These are phyloP conservation scores for Penicillium arizonense DNA, from an alignment of 495 filamentous ascomycete species.

Conservation along the genomic window DNA sequence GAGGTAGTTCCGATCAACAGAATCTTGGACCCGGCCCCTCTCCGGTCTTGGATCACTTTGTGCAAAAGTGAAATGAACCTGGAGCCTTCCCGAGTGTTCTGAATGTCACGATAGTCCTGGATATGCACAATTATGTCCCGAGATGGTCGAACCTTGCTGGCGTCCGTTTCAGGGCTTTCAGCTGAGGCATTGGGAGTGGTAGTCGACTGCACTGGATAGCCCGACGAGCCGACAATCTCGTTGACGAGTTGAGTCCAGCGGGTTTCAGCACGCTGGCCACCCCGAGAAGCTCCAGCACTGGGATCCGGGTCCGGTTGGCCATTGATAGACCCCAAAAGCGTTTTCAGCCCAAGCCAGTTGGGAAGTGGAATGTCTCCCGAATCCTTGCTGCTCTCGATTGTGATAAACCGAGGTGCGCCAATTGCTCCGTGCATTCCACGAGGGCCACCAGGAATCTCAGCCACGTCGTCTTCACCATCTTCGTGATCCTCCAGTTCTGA, in stretches of 20 bases:
- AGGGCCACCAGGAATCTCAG: constrained; percentile 23
- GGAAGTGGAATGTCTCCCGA: constrained; percentile 35
- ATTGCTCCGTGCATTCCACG: constrained; percentile 20
- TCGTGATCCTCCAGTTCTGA: constrained; percentile 37
- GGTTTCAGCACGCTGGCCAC: constrained; percentile 21
- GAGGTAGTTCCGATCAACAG: constrained; percentile 72
- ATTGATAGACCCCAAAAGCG: constrained; percentile 38
- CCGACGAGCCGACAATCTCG: constrained; percentile 31
- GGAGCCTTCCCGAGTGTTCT: constrained; percentile 58
- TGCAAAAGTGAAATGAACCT: constrained; percentile 64
- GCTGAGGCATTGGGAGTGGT: constrained; percentile 8
- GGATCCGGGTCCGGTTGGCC: constrained; percentile 25
- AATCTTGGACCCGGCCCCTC: constrained; percentile 65
- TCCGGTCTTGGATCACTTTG: constrained; percentile 65
- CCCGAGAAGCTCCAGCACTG: constrained; percentile 10
- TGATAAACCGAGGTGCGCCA: constrained; percentile 35
- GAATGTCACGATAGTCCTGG: constrained; percentile 76
- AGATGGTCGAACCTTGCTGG: constrained; percentile 13
- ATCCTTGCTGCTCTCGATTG: constrained; percentile 37
- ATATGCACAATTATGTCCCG: constrained; percentile 69
- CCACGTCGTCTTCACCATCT: constrained; percentile 43
- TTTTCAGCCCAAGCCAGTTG: constrained; percentile 35
- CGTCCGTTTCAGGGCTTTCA: constrained; percentile 9
- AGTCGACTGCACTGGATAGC: constrained; percentile 1
- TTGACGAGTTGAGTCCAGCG: constrained; percentile 38